Percentiles rank a stretch among this genome's conserved stretches.
phyloP scores from a whole-genome alignment of 1,139 yeast genomes.

The Dujonia santamariae region DNA sequence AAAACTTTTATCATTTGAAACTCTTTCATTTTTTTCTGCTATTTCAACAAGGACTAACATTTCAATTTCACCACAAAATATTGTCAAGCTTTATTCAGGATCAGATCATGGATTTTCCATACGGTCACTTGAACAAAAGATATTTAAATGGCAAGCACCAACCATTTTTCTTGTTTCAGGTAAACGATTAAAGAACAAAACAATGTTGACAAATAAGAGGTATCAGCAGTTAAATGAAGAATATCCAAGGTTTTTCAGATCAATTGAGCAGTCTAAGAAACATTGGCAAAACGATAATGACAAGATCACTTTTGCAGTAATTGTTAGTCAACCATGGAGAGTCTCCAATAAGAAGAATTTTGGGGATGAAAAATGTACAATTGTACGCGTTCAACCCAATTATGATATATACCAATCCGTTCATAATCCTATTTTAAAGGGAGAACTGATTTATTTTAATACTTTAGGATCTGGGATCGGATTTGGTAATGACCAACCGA shows the following conservation, averaged over 20 bases:
- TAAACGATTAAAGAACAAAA: slow-evolving; percentile 41
- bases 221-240: slow-evolving; percentile 49
- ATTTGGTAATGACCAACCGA: slow-evolving; percentile 68
- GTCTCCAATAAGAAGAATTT: slow-evolving; percentile 68
- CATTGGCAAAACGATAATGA: slow-evolving; percentile 38
- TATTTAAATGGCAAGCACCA: slow-evolving; percentile 90
- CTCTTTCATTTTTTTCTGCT: slow-evolving; percentile 40
- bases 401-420: slow-evolving; percentile 52
- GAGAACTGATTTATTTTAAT: slow-evolving; percentile 56
- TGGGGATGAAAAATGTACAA: slow-evolving; percentile 54
- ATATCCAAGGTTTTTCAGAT: slow-evolving; percentile 47
- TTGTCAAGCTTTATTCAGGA: slow-evolving; percentile 69
- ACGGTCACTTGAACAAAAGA: slow-evolving; percentile 79
- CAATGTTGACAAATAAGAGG: slow-evolving; percentile 41
- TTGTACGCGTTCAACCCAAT: slow-evolving; percentile 65
- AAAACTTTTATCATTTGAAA: slow-evolving; percentile 36
- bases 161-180: slow-evolving; percentile 72
- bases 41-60: slow-evolving; percentile 21
- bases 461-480: slow-evolving; percentile 78
- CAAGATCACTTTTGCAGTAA: slow-evolving; percentile 56
- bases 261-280: slow-evolving; percentile 26
- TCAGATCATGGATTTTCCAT: slow-evolving; percentile 81
- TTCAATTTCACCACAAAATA: slow-evolving; percentile 32
- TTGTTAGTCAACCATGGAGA: slow-evolving; percentile 72
- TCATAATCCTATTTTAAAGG: slow-evolving; percentile 25